A percentile compares a stretch with the other conserved stretches of the same genome.
Conservation (phyloP, 2,329 filamentous ascomycete species). For the Ilyonectria destructans region DNA sequence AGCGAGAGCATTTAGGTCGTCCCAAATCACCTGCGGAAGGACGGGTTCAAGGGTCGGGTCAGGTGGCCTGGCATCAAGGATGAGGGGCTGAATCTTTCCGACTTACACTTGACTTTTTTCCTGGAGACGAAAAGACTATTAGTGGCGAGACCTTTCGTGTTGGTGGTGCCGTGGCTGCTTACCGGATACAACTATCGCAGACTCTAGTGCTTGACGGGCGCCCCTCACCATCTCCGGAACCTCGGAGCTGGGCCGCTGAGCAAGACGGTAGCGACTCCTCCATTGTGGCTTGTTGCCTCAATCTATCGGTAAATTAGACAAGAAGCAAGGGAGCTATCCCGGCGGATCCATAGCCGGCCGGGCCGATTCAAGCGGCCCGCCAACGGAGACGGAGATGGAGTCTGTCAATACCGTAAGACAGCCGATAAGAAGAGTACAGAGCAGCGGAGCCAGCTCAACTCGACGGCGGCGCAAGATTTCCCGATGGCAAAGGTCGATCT, state of each 20-base stretch:
- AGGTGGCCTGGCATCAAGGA: background rate
- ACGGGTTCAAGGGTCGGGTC: background rate
- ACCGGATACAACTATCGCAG: constrained; percentile 8
- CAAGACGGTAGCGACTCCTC: background rate
- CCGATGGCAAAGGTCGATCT: background rate
- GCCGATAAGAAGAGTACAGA: background rate
- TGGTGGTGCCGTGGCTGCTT: background rate
- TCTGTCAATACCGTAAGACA: background rate
- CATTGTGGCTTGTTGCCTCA: background rate
- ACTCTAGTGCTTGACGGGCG: background rate
- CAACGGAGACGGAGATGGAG: background rate
- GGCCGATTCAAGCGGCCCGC: background rate
- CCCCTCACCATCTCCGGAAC: background rate
- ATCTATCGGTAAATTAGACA: background rate
- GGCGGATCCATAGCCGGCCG: background rate
- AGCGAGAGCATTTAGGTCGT: constrained; percentile 1
- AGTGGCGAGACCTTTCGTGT: background rate
- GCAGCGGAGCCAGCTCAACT: background rate
- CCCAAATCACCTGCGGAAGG: background rate
- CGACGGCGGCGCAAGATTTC: background rate
- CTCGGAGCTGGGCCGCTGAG: background rate
- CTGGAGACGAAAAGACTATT: background rate
- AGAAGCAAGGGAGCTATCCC: background rate
- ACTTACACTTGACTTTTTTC: constrained; percentile 7
- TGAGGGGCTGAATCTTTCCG: no score